A percentile compares a stretch with the other conserved stretches of the same genome.
phyloP scores from a whole-genome alignment of 805 yeast genomes.

The Hanseniaspora taiwanica region DNA sequence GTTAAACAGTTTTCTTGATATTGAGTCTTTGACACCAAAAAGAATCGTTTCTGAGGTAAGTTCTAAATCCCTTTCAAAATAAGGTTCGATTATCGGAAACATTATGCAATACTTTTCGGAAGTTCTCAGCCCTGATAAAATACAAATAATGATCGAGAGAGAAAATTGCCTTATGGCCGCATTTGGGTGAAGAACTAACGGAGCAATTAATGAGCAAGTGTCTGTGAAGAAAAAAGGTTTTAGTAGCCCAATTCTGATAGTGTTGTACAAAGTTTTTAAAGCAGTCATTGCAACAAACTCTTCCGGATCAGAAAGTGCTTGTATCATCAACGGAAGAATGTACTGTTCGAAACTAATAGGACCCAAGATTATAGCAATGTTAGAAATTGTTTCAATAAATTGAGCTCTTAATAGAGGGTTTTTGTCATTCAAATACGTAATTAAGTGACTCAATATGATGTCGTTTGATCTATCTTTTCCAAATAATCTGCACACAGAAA shows the following conservation, averaged over 20 bases:
- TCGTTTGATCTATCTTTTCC: conserved; percentile 86
- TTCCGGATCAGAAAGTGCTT: conserved; percentile 73
- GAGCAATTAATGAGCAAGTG: conserved; percentile 34
- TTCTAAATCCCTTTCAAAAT: conserved; percentile 63
- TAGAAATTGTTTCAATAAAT: conserved; percentile 58
- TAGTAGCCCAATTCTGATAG: conserved; percentile 45
- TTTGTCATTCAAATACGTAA: conserved; percentile 79
- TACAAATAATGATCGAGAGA: conserved; percentile 43
- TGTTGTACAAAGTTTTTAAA: conserved; percentile 40
- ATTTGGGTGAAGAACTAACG: conserved; percentile 72
- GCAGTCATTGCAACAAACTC: conserved; percentile 68
- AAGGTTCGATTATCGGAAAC: conserved; percentile 68
- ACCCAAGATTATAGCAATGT: conserved; percentile 72
- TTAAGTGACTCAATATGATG: conserved; percentile 74
- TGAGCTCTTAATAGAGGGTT: conserved; percentile 53
- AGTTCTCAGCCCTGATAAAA: conserved; percentile 46
- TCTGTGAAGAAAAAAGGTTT: conserved; percentile 41
- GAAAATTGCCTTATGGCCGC: conserved; percentile 69
- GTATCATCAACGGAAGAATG: conserved; percentile 70
- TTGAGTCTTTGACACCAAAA: conserved; percentile 53
- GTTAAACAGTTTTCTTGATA: conserved; percentile 52
- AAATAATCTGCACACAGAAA: conserved; percentile 66
- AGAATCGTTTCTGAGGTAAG: conserved; percentile 54
- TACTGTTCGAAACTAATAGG: conserved; percentile 75
- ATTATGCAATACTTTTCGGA: conserved; percentile 79